Conservation (phyloP, 768 basidiomycete genomes). For the Strobilomyces echinocephalus region DNA sequence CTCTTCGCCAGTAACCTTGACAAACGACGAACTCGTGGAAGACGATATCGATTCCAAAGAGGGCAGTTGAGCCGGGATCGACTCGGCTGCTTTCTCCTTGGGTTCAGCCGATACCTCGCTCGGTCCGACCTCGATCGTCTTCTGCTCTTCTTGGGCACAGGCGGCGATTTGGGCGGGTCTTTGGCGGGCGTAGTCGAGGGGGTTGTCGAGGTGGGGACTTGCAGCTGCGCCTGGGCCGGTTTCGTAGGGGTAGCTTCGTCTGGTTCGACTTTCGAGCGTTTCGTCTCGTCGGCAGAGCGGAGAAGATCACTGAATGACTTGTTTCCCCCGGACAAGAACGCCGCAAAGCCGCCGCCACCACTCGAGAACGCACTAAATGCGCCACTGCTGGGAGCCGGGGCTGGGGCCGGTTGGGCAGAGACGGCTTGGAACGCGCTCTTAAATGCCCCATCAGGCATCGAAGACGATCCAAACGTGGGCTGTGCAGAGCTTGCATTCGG, state of each 20-base stretch:
- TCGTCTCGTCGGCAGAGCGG: constrained; percentile 32
- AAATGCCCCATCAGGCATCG: constrained; percentile 26
- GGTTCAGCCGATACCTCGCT: not conserved
- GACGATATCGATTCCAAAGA: constrained; percentile 39
- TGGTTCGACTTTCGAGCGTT: constrained; percentile 17
- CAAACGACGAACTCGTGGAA: constrained; percentile 42
- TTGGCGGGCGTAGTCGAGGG: constrained; percentile 11
- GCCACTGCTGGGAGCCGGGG: constrained; percentile 13
- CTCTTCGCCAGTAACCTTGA: constrained; percentile 36
- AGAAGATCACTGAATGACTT: constrained; percentile 64
- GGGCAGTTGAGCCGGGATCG: constrained; percentile 5
- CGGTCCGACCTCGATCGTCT: not conserved
- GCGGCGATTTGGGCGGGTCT: constrained; percentile 6
- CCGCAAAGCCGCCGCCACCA: constrained; percentile 43
- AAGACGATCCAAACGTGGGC: constrained; percentile 38
- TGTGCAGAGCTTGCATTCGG: constrained; percentile 19
- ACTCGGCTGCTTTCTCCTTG: constrained; percentile 10
- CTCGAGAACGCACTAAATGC: constrained; percentile 30
- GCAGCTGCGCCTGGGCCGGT: not conserved
- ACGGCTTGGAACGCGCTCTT: constrained; percentile 18
- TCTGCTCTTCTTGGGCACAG: not conserved
- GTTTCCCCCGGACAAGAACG: constrained; percentile 42
- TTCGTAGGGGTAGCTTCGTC: constrained; percentile 17
- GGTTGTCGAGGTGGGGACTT: not conserved
- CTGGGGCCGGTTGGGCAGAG: constrained; percentile 6